These are phyloP conservation scores for Talaromyces piceae DNA, from an alignment of 2,329 filamentous ascomycete genomes.

Conservation along the genomic window DNA sequence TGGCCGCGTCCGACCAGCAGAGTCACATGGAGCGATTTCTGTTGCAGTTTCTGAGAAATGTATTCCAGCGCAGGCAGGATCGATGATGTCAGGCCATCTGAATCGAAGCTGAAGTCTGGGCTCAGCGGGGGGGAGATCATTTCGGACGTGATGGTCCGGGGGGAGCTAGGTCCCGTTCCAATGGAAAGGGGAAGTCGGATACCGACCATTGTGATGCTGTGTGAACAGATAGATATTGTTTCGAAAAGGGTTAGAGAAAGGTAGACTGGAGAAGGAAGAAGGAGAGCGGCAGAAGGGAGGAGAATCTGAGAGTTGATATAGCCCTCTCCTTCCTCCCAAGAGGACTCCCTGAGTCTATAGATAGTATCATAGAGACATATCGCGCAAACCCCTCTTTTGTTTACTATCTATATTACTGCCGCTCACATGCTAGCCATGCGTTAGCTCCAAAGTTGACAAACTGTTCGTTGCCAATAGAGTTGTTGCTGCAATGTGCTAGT, in stretches of 20 bases:
- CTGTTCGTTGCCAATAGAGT: neutral
- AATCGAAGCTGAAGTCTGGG: constrained; percentile 30
- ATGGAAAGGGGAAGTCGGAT: constrained; percentile 10
- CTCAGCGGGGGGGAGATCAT: constrained; percentile 38
- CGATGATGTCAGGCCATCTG: constrained; percentile 28
- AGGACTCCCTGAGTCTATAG: neutral
- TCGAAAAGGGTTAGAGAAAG: neutral
- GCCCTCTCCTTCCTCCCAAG: neutral
- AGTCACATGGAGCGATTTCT: constrained; percentile 33
- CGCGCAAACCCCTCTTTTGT: neutral
- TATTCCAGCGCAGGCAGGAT: constrained; percentile 35
- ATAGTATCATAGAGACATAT: neutral
- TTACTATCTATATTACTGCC: no score
- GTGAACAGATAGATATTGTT: no score
- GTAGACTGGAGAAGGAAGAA: neutral
- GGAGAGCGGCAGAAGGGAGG: neutral
- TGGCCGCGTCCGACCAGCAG: constrained; percentile 34
- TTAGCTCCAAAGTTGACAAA: neutral
- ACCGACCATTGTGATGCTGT: constrained; percentile 7
- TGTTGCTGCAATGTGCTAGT: neutral
- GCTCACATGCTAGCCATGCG: neutral
- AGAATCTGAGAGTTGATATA: neutral
- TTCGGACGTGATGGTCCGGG: constrained; percentile 30
- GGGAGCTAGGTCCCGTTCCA: constrained; percentile 23
- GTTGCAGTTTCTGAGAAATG: constrained; percentile 34